A percentile compares a stretch with the other conserved stretches of the same genome.
Evolutionary conservation across 441 rosid genomes (phyloP).

Genomic region (Adansonia madagascariensis): DNA sequence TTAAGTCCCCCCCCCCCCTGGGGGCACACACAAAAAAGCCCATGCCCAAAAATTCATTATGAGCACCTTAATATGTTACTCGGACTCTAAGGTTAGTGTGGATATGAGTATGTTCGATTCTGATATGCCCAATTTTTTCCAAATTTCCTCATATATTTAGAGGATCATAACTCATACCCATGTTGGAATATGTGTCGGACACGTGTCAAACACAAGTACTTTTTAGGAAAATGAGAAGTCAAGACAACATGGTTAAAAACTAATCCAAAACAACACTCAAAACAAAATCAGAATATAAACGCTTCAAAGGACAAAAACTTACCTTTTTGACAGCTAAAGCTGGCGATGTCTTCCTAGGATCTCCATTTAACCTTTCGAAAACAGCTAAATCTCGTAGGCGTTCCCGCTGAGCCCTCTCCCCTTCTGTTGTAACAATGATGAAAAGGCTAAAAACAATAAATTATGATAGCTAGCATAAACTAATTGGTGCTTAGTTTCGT

Average conservation of each 20-base stretch:
- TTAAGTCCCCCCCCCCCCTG: background rate
- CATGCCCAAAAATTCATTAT: no score
- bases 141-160: background rate
- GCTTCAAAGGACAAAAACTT: background rate
- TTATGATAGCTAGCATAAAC: background rate
- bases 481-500: background rate
- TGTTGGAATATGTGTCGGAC: background rate
- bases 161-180: background rate
- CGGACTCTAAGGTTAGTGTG: no score
- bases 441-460: conserved; percentile 8
- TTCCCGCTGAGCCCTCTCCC: conserved; percentile 74
- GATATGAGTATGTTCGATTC: no score
- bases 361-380: conserved; percentile 82
- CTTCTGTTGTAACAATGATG: conserved; percentile 44
- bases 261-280: background rate
- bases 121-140: no score
- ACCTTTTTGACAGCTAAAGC: conserved; percentile 89
- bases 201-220: background rate
- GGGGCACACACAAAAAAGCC: no score
- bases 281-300: background rate
- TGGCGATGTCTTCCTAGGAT: conserved; percentile 69
- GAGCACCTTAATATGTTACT: no score
- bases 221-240: background rate
- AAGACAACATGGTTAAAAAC: background rate
- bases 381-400: conserved; percentile 72